Percentiles rank a stretch among this genome's conserved stretches.
Conservation (phyloP, 2,329 filamentous ascomycete genomes). For the Didymella glomerata region DNA sequence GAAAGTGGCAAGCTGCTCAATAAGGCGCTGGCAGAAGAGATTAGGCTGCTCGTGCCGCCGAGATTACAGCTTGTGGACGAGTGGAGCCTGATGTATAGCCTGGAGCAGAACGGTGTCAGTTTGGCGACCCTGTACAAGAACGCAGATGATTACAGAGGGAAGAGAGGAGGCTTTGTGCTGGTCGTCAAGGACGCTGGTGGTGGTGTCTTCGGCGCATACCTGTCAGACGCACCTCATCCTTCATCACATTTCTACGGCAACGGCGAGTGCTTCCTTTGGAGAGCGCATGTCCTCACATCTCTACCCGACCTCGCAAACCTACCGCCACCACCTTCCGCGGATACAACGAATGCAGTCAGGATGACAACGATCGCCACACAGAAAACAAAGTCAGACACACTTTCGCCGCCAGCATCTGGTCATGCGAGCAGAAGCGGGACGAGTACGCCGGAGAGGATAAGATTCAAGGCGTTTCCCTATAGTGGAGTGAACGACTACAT, state of each 20-base stretch:
- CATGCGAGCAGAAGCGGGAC: slow-evolving; percentile 55
- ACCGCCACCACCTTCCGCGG: slow-evolving; percentile 73
- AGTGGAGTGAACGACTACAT: slow-evolving; percentile 96
- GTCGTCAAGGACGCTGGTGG: slow-evolving; percentile 81
- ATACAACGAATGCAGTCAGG: slow-evolving; percentile 68
- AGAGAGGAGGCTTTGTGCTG: slow-evolving; percentile 85
- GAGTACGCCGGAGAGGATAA: slow-evolving; percentile 75
- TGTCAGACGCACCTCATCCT: slow-evolving; percentile 86
- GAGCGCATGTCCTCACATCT: slow-evolving; percentile 71
- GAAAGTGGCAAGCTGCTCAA: slow-evolving; percentile 72
- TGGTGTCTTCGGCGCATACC: slow-evolving; percentile 89
- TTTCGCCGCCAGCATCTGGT: slow-evolving; percentile 42
- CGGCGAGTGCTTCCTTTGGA: slow-evolving; percentile 94
- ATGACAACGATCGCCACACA: slow-evolving; percentile 64
- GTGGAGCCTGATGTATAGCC: slow-evolving; percentile 86
- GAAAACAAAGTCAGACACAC: slow-evolving; percentile 29
- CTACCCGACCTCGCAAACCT: slow-evolving; percentile 61
- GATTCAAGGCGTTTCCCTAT: slow-evolving; percentile 97
- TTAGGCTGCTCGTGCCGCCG: slow-evolving; percentile 85
- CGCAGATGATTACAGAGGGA: slow-evolving; percentile 71
- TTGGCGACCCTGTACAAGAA: slow-evolving; percentile 85
- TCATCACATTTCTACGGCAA: slow-evolving; percentile 89
- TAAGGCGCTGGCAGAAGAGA: slow-evolving; percentile 84
- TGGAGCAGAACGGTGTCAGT: slow-evolving; percentile 91
- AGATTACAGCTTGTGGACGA: slow-evolving; percentile 85